These are phyloP conservation scores for Clitopilus passeckerianus DNA, from an alignment of 768 basidiomycete species.

Conservation along the genomic window DNA sequence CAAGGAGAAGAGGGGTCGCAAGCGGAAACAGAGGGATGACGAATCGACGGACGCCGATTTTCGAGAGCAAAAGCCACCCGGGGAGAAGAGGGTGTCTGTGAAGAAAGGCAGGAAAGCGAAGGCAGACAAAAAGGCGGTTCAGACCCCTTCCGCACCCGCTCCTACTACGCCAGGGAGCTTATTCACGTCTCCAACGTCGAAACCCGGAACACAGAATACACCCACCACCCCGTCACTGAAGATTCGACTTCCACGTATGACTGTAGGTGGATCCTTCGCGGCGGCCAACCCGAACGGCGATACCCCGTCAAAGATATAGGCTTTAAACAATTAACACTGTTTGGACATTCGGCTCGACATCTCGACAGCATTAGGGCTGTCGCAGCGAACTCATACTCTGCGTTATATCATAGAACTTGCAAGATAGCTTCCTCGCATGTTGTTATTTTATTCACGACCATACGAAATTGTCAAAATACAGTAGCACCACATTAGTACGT, in stretches of 20 bases:
- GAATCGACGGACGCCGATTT: conserved; percentile 12
- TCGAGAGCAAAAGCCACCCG: conserved; percentile 15
- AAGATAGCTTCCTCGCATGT: neutral
- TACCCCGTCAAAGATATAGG: conserved; percentile 19
- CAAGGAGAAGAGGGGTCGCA: conserved; percentile 33
- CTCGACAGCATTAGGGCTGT: neutral
- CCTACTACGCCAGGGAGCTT: conserved; percentile 5
- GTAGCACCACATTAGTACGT: neutral
- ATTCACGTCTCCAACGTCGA: neutral
- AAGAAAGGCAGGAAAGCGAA: conserved; percentile 16
- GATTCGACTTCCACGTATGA: conserved; percentile 49
- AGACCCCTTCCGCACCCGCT: conserved; percentile 25
- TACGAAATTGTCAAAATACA: neutral
- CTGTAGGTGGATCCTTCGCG: conserved; percentile 19
- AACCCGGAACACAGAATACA: neutral
- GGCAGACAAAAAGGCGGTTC: conserved; percentile 19
- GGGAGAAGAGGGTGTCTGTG: conserved; percentile 15
- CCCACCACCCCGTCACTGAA: conserved; percentile 45
- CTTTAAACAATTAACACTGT: neutral
- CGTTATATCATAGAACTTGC: neutral
- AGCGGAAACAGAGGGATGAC: conserved; percentile 41
- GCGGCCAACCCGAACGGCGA: conserved; percentile 17
- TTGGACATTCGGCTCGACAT: neutral
- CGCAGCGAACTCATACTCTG: neutral
- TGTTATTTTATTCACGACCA: conserved; percentile 1